These are phyloP conservation scores for Crepidotus variabilis DNA, from an alignment of 768 basidiomycete species.

Conservation along the genomic window DNA sequence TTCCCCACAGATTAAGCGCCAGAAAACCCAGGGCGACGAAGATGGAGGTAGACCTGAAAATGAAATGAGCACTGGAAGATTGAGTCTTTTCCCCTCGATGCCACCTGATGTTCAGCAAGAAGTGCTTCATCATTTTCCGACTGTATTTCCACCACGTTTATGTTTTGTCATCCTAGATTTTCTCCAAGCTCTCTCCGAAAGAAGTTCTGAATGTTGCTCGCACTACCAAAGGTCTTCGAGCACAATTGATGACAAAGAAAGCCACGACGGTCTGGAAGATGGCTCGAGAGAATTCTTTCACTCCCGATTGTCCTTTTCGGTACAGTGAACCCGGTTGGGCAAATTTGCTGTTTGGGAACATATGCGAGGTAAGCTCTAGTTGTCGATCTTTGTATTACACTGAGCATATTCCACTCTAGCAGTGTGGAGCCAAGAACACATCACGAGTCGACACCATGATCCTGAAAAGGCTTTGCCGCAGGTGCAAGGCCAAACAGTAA, in stretches of 20 bases:
- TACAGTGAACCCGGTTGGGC: not conserved
- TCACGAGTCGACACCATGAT: too few species aligned
- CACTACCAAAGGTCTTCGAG: not conserved
- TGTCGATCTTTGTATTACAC: too few species aligned
- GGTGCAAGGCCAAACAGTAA: too few species aligned
- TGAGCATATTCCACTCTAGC: too few species aligned
- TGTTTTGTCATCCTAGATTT: not conserved
- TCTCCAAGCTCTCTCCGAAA: not conserved
- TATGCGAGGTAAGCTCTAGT: not conserved
- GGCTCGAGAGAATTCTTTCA: not conserved
- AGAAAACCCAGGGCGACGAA: too few species aligned
- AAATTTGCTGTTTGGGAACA: not conserved
- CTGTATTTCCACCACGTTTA: not conserved
- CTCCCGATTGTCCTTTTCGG: not conserved
- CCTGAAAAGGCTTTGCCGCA: too few species aligned
- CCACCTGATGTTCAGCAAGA: not conserved
- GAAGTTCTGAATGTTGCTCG: not conserved
- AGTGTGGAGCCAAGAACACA: too few species aligned
- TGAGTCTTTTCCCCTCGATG: not conserved
- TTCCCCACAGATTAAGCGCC: too few species aligned
- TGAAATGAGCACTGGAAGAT: too few species aligned
- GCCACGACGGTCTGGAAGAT: not conserved
- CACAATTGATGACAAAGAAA: not conserved
- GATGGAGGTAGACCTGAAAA: too few species aligned
- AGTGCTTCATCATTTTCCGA: not conserved